A percentile compares a stretch with the other conserved stretches of the same genome.
These are phyloP conservation scores for Microbotryum intermedium DNA, from an alignment of 1,284 basidiomycete species.

Conservation along the genomic window DNA sequence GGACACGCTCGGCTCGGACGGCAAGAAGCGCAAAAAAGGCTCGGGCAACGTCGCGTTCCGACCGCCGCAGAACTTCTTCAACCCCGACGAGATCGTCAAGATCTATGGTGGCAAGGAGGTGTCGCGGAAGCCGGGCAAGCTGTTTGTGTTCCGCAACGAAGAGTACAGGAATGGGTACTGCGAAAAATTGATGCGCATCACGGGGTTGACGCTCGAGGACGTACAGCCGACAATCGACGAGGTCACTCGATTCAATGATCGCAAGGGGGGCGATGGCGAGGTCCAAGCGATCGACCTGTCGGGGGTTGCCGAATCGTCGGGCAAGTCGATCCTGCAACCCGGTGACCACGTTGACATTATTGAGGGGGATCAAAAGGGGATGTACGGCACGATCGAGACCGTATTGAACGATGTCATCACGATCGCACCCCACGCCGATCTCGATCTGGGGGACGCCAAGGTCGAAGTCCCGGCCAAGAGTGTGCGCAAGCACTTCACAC, in stretches of 20 bases:
- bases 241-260: conserved; percentile 68
- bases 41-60: conserved; percentile 48
- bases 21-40: conserved; percentile 52
- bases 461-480: conserved; percentile 80
- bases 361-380: conserved; percentile 89
- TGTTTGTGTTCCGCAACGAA: conserved; percentile 81
- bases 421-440: conserved; percentile 70
- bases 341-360: conserved; percentile 97
- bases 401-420: conserved; percentile 81
- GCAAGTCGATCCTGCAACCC: conserved; percentile 83
- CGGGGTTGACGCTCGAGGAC: conserved; percentile 70
- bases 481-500: conserved; percentile 88
- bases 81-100: conserved; percentile 83
- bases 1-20: conserved; percentile 46
- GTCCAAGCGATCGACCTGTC: conserved; percentile 41
- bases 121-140: conserved; percentile 51
- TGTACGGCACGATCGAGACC: conserved; percentile 83
- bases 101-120: conserved; percentile 73
- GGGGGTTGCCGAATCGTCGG: conserved; percentile 84
- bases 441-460: conserved; percentile 72
- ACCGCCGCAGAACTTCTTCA: conserved; percentile 87
- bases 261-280: conserved; percentile 12
- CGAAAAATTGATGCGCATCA: conserved; percentile 88
- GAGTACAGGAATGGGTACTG: conserved; percentile 91
- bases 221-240: conserved; percentile 94